Percentiles rank a stretch among this genome's conserved stretches.
Evolutionary conservation across 2,329 filamentous ascomycete genomes (phyloP).

Genomic region (Kalaharituber pfeilii): DNA sequence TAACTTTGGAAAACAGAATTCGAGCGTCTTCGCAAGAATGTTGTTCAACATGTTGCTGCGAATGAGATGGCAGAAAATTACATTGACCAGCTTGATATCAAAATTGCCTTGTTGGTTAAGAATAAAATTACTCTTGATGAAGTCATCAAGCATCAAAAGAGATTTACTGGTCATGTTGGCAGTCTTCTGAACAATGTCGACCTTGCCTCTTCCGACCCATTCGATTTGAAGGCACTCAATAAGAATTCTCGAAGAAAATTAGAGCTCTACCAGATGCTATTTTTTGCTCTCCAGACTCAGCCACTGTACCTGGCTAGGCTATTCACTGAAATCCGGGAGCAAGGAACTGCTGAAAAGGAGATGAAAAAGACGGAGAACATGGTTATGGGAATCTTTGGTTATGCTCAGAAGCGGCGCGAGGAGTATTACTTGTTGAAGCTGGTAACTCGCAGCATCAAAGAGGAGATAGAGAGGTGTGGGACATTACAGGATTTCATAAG

Average conservation of each 20-base stretch:
- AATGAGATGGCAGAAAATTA: constrained; percentile 97
- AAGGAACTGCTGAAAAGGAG: constrained; percentile 76
- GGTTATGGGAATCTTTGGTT: constrained; percentile 92
- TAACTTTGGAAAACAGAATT: too few relatives aligned
- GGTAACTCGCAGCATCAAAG: constrained; percentile 61
- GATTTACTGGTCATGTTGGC: constrained; percentile 78
- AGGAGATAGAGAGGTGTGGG: constrained; percentile 60
- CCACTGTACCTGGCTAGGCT: constrained; percentile 82
- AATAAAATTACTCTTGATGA: constrained; percentile 99
- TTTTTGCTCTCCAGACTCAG: constrained; percentile 93
- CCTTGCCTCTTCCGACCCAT: constrained; percentile 75
- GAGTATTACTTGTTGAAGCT: constrained; percentile 93
- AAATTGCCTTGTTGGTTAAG: constrained; percentile 93
- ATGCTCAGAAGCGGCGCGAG: constrained; percentile 88
- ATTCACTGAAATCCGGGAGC: constrained; percentile 67
- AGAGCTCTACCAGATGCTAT: constrained; percentile 91
- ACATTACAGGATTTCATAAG: constrained; percentile 71
- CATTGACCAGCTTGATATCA: constrained; percentile 95
- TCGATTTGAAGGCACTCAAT: constrained; percentile 92
- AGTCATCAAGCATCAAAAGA: constrained; percentile 89
- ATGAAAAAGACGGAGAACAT: constrained; percentile 81
- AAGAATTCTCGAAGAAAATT: constrained; percentile 91
- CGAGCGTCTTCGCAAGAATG: constrained; percentile 81
- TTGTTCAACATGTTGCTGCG: constrained; percentile 90
- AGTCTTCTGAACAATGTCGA: constrained; percentile 74